Percentiles rank a stretch among this genome's conserved stretches.
These are phyloP conservation scores for Fraxinus baroniana DNA, from an alignment of 305 asterid species.

Conservation along the genomic window DNA sequence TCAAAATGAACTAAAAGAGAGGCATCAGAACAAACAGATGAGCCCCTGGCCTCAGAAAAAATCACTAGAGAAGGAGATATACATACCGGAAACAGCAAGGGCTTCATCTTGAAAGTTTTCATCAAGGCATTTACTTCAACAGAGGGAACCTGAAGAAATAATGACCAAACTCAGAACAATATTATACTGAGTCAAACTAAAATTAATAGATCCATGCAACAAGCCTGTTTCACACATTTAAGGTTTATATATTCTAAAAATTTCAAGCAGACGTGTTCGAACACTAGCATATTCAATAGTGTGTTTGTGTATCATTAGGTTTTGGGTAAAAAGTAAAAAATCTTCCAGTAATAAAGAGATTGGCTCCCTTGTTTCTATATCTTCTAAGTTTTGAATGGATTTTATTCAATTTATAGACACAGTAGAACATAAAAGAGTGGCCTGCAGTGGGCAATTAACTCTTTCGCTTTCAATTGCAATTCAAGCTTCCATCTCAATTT, in stretches of 20 bases:
- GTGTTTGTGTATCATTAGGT: background rate
- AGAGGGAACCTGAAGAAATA: slow-evolving; percentile 81
- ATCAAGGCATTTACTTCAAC: slow-evolving; percentile 96
- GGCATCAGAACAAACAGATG: slow-evolving; percentile 22
- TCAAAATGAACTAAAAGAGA: slow-evolving; percentile 17
- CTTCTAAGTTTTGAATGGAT: background rate
- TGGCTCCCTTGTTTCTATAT: background rate
- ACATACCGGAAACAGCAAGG: slow-evolving; percentile 86
- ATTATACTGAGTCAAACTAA: background rate
- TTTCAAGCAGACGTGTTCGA: background rate
- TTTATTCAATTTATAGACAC: background rate
- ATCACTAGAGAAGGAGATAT: slow-evolving; percentile 26
- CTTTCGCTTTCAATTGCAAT: background rate
- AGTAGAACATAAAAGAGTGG: background rate
- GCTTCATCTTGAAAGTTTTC: slow-evolving; percentile 98
- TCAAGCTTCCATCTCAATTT: background rate
- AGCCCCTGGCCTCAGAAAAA: slow-evolving; percentile 2
- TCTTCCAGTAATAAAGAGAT: background rate
- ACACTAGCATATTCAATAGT: background rate
- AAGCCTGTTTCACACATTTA: slow-evolving; percentile 6
- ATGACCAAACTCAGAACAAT: slow-evolving; percentile 16
- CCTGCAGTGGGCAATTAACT: background rate
- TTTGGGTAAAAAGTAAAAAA: background rate
- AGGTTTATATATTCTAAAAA: background rate
- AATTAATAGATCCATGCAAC: background rate